Evolutionary conservation across 2,329 filamentous ascomycete genomes (phyloP).

Genomic region (Botrytis elliptica): DNA sequence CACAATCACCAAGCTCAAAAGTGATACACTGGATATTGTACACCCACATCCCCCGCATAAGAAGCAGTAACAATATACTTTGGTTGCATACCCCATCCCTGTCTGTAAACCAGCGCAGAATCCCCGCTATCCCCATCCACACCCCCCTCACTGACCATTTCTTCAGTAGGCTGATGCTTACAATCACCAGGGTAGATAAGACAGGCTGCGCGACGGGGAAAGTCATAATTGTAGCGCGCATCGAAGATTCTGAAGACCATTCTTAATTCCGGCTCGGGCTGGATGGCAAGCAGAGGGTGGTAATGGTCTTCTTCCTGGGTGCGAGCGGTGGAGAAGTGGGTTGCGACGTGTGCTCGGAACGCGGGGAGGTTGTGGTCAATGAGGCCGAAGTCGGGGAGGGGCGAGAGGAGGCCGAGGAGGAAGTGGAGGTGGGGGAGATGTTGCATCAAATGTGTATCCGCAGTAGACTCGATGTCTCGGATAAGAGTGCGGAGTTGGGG

Average conservation of each 20-base stretch:
- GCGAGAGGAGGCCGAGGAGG: neutral
- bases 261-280: neutral
- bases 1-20: neutral
- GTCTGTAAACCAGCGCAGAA: neutral
- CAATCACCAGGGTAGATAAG: neutral
- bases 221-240: neutral
- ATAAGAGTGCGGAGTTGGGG: neutral
- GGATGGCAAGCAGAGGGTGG: neutral
- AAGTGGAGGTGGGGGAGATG: neutral
- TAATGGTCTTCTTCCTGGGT: neutral
- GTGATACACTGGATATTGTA: neutral
- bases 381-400: neutral
- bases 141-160: neutral
- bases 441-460: neutral
- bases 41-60: neutral
- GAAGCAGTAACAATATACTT: neutral
- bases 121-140: neutral
- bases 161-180: neutral
- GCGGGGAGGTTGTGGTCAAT: neutral
- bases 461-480: neutral
- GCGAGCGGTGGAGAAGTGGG: neutral
- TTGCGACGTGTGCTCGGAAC: neutral
- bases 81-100: neutral
- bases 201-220: neutral
- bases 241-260: neutral